Evolutionary conservation across 352 stramenopile species (phyloP).

Genomic region (Globisporangium sylvaticum): DNA sequence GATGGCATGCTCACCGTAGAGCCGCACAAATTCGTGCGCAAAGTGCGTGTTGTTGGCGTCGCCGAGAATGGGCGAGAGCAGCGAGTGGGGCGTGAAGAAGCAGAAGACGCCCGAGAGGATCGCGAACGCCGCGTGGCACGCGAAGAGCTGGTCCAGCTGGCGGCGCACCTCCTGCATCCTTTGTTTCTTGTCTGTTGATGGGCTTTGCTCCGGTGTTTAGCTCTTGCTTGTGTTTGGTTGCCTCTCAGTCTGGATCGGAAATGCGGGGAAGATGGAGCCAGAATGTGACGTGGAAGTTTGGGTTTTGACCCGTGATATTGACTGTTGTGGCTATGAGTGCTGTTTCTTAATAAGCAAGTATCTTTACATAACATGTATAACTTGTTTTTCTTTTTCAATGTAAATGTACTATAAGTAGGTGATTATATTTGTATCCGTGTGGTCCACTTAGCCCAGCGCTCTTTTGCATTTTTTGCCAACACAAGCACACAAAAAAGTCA

Average conservation of each 20-base stretch:
- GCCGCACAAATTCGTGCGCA: slow-evolving; percentile 82
- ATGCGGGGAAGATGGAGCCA: slow-evolving; percentile 2
- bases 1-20: slow-evolving; percentile 51
- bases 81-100: slow-evolving; percentile 78
- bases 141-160: slow-evolving; percentile 81
- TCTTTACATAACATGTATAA: not conserved
- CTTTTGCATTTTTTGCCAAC: not conserved
- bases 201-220: not conserved
- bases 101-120: slow-evolving; percentile 62
- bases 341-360: not conserved
- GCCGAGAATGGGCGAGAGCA: slow-evolving; percentile 74
- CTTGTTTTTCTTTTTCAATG: not conserved
- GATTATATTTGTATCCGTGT: not conserved
- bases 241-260: not conserved
- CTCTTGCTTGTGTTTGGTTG: not conserved
- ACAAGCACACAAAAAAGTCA: not conserved
- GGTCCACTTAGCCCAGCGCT: not conserved
- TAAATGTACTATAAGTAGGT: not conserved
- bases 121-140: slow-evolving; percentile 64
- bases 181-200: not conserved
- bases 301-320: not conserved
- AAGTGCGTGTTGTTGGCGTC: slow-evolving; percentile 76
- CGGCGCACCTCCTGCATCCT: slow-evolving; percentile 57
- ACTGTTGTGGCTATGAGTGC: not conserved
- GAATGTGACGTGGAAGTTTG: slow-evolving; percentile 7